Evolutionary conservation across 202 grass and related monocot species (phyloP).

Genomic region (Hordeum pubiflorum): DNA sequence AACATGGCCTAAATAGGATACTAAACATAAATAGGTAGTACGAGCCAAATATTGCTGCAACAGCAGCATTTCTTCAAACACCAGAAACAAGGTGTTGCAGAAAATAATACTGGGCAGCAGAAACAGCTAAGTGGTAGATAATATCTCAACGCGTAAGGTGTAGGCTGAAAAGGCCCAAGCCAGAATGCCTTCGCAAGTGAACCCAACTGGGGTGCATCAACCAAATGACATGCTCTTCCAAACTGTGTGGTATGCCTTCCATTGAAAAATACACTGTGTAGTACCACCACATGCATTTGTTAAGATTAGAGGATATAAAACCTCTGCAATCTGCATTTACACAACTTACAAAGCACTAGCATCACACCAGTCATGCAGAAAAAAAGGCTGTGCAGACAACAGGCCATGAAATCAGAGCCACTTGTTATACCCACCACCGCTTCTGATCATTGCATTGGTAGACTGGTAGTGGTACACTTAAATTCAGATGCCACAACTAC

Average conservation of each 20-base stretch:
- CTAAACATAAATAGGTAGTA: background rate
- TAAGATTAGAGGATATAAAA: background rate
- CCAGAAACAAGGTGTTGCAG: conserved; percentile 1
- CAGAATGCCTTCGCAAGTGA: background rate
- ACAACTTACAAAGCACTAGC: background rate
- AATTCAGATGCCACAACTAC: background rate
- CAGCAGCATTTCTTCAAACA: conserved; percentile 9
- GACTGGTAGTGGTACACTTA: background rate
- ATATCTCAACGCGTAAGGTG: background rate
- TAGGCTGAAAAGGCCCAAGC: conserved; percentile 1
- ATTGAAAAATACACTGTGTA: background rate
- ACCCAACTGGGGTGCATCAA: background rate
- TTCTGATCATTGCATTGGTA: background rate
- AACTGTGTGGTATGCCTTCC: background rate
- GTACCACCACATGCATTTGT: background rate
- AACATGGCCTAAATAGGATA: background rate
- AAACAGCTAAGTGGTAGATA: background rate
- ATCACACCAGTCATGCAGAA: background rate
- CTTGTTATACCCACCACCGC: background rate
- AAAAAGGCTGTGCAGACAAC: background rate
- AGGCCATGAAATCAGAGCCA: background rate
- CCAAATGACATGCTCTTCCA: background rate
- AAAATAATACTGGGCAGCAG: background rate
- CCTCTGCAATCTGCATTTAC: background rate
- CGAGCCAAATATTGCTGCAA: background rate